Base-by-base conservation (phyloP, 2,329 filamentous ascomycete genomes). In the Penicillium sp. region DNA sequence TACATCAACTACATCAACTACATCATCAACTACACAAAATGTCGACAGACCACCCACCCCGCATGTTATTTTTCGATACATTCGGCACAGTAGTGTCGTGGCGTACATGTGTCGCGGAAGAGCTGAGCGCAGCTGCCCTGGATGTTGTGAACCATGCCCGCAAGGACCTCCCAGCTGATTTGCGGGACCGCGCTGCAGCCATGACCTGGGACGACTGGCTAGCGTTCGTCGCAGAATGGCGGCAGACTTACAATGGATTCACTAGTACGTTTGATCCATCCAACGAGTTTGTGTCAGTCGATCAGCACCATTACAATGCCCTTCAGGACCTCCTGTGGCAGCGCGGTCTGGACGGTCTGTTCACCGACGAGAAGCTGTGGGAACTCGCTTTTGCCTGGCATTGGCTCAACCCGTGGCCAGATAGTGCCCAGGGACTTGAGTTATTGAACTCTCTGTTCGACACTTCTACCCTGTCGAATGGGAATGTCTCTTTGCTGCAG, bases 391-490 rank as follows among this genome's bases (percentile, higher is more conserved):
- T 84, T 3, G 80, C 84, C 40, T 94, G 89, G 90, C 90, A 94
- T 70, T 81, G 79, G 6, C 79, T 94, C 4, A 76, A 78, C 22
- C 87, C 89, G 0, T 93, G 89, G 89, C 60, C 78, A 0, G 90
- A 93, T 68, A 75, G 75, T 16, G 72, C 78, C 1, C 64, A 61
- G 0, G 89, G 88, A 0, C 72, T 93, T 22, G 68, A 72, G 2
- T 70, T 76, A 44, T 73, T 92, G 26, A 83, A 82, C 42, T 80
- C 79, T 37, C 74, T 74, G 8, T 84, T 85, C 66, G 73, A 77
- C 44, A 89, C 87, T 0, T 80, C 83, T 39, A 90, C 88, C 0
- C 76, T 93, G 26, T 90, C 87, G 29, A 94, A 94, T 69, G 90
- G 88, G 35, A 93, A 92, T 69, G 68, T 79, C 2, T 75, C 78